phyloP scores from a whole-genome alignment of 345 rosid species.

The Erucastrum elatum region DNA sequence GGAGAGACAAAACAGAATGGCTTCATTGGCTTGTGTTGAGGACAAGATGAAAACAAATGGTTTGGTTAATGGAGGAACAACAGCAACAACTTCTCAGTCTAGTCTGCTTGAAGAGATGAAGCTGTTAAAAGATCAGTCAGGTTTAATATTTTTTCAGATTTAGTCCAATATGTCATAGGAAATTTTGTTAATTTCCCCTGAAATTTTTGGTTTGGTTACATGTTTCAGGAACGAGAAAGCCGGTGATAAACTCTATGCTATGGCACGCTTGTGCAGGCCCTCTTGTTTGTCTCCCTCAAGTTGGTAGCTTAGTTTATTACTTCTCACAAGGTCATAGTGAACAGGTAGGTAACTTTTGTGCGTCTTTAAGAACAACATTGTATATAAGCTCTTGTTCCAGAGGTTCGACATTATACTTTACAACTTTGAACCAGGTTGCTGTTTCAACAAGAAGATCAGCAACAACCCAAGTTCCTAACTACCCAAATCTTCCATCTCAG shows the following conservation, averaged over 20 bases:
- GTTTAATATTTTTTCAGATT: background rate
- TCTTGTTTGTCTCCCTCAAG: conserved; percentile 87
- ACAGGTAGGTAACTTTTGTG: conserved; percentile 76
- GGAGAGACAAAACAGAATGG: conserved; percentile 39
- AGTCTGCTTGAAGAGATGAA: conserved; percentile 86
- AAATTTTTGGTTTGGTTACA: background rate
- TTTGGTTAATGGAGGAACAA: conserved; percentile 39
- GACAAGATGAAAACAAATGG: conserved; percentile 63
- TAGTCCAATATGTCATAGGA: background rate
- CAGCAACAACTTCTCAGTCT: conserved; percentile 29
- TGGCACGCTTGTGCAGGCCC: conserved; percentile 99
- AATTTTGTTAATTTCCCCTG: background rate
- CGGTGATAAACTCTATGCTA: conserved; percentile 74
- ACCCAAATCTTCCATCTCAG: conserved; percentile 95
- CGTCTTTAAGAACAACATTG: background rate
- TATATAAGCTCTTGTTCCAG: background rate
- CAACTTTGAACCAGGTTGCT: conserved; percentile 60
- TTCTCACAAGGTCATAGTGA: conserved; percentile 99
- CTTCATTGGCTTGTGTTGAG: conserved; percentile 57
- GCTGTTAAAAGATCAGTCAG: conserved; percentile 81
- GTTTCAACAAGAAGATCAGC: conserved; percentile 88
- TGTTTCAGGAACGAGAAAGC: conserved; percentile 54
- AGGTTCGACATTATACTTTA: background rate
- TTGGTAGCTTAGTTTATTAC: conserved; percentile 89
- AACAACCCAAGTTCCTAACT: conserved; percentile 88